phyloP scores from a whole-genome alignment of 345 rosid species.

The Acer campestre region DNA sequence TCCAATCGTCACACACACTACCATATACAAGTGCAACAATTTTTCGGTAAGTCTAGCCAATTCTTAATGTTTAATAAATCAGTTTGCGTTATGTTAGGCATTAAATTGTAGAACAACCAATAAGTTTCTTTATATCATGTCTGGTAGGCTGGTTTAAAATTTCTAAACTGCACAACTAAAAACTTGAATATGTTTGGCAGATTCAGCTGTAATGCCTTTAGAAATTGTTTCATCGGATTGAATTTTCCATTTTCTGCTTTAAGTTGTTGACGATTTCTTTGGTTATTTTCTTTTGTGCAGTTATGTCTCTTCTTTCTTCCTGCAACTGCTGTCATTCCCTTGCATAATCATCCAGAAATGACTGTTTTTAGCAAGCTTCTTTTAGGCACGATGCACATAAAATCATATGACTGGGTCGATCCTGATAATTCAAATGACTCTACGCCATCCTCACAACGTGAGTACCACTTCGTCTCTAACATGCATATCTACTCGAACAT shows the following conservation, averaged over 20 bases:
- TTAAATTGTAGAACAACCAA: background rate
- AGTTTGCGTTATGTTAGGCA: background rate
- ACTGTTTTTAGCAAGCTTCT: constrained; percentile 75
- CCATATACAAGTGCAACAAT: constrained; percentile 49
- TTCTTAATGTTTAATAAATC: background rate
- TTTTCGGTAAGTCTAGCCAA: constrained; percentile 47
- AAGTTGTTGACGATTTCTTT: background rate
- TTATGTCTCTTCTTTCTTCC: constrained; percentile 71
- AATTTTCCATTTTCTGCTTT: background rate
- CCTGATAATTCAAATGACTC: constrained; percentile 24
- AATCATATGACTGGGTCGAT: constrained; percentile 63
- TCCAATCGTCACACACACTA: constrained; percentile 53
- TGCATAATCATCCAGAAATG: constrained; percentile 82
- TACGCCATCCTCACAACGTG: constrained; percentile 30
- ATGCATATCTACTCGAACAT: background rate
- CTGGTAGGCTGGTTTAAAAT: background rate
- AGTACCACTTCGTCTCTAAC: constrained; percentile 12
- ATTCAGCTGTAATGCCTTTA: too few relatives aligned
- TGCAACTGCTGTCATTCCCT: constrained; percentile 61
- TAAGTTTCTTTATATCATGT: too few relatives aligned
- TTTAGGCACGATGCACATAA: constrained; percentile 66
- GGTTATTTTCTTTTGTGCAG: constrained; percentile 33
- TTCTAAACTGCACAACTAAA: too few relatives aligned
- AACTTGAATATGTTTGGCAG: too few relatives aligned
- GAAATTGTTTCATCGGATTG: too few relatives aligned